A percentile compares a stretch with the other conserved stretches of the same genome.
These are phyloP conservation scores for Candida glucosophila DNA, from an alignment of 1,139 yeast genomes.

Conservation along the genomic window DNA sequence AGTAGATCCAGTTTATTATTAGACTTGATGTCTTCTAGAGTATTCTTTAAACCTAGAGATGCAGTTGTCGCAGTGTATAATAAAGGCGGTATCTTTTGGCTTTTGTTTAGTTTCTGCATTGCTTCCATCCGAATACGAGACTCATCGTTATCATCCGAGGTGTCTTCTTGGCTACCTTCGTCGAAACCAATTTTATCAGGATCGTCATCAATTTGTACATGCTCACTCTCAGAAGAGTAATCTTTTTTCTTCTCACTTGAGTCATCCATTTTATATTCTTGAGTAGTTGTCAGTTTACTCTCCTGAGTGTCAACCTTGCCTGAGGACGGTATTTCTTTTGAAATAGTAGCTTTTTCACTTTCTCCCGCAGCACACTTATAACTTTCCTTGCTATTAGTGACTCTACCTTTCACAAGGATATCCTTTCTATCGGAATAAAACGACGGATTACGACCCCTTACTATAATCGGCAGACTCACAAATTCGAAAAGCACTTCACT, in stretches of 20 bases:
- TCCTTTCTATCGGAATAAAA: constrained; percentile 53
- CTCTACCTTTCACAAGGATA: constrained; percentile 27
- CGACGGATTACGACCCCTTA: constrained; percentile 59
- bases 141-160: constrained; percentile 4
- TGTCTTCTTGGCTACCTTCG: neutral
- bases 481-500: constrained; percentile 27
- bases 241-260: constrained; percentile 4
- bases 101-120: constrained; percentile 3
- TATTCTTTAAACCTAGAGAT: constrained; percentile 8
- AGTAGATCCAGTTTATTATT: constrained; percentile 1
- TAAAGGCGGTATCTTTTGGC: constrained; percentile 7
- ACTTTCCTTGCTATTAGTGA: constrained; percentile 13
- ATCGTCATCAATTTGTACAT: constrained; percentile 2
- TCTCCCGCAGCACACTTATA: constrained; percentile 11
- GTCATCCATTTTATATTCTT: constrained; percentile 3
- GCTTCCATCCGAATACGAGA: too few relatives aligned
- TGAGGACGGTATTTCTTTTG: constrained; percentile 2
- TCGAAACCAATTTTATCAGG: constrained; percentile 3
- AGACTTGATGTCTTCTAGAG: constrained; percentile 4
- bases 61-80: constrained; percentile 7
- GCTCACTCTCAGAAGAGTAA: constrained; percentile 5
- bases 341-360: constrained; percentile 5
- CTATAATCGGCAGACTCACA: constrained; percentile 46
- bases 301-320: constrained; percentile 3
- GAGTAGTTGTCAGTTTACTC: constrained; percentile 1